phyloP scores from a whole-genome alignment of 805 yeast species.

The Metschnikowia rubicola region DNA sequence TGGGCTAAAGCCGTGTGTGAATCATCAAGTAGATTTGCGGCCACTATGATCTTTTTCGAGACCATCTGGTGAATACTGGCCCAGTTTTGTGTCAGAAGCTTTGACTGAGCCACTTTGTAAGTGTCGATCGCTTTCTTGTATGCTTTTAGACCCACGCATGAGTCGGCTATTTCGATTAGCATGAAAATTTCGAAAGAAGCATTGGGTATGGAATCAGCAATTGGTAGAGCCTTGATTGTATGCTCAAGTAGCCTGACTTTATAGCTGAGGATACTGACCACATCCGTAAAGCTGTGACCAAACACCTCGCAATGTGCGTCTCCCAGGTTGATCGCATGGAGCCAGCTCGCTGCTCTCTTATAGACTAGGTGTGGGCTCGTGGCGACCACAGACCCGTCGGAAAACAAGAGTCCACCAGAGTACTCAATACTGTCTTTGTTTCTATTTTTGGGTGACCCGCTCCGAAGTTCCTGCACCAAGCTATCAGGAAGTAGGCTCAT shows the following conservation, averaged over 20 bases:
- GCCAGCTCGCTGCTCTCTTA: conserved; percentile 28
- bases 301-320: neutral
- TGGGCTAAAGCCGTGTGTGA: neutral
- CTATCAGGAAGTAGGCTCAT: conserved; percentile 48
- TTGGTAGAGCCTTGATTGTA: neutral
- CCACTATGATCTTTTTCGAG: neutral
- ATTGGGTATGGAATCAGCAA: neutral
- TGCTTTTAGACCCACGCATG: conserved; percentile 23
- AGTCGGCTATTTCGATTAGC: conserved; percentile 52
- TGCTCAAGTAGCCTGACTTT: conserved; percentile 3
- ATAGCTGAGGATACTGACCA: conserved; percentile 8
- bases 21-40: neutral
- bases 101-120: conserved; percentile 11
- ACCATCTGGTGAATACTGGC: conserved; percentile 9
- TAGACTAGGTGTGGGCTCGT: conserved; percentile 30
- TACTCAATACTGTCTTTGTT: conserved; percentile 15
- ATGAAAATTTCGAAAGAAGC: conserved; percentile 24
- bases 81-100: neutral
- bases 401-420: conserved; percentile 34
- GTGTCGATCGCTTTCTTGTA: conserved; percentile 19
- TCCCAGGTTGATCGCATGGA: conserved; percentile 15
- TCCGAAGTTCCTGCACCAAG: conserved; percentile 19
- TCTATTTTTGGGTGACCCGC: conserved; percentile 8
- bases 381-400: conserved; percentile 23
- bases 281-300: neutral